phyloP scores from a whole-genome alignment of 805 yeast genomes.

The Candida tallmaniae region DNA sequence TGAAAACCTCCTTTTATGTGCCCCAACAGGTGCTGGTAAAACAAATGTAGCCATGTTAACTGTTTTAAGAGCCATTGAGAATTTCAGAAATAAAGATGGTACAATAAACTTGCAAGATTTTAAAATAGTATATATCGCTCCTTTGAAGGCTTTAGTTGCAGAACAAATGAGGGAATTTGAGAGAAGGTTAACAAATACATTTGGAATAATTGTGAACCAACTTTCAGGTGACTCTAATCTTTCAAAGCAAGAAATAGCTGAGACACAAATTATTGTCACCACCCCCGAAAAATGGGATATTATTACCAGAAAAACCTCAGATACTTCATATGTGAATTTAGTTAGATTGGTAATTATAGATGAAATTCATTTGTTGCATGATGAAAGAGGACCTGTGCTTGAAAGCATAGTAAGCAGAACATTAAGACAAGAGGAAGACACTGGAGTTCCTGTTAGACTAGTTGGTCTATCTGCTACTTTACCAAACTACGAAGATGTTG shows the following conservation, averaged over 20 bases:
- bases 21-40: slow-evolving; percentile 99
- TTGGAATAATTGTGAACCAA: slow-evolving; percentile 74
- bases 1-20: slow-evolving; percentile 77
- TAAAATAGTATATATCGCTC: slow-evolving; percentile 87
- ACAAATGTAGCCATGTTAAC: slow-evolving; percentile 94
- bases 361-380: slow-evolving; percentile 90
- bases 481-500: slow-evolving; percentile 86
- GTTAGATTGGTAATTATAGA: slow-evolving; percentile 78
- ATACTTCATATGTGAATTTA: slow-evolving; percentile 50
- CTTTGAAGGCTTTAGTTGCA: slow-evolving; percentile 90
- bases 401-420: slow-evolving; percentile 84
- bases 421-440: slow-evolving; percentile 40
- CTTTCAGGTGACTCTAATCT: slow-evolving; percentile 86
- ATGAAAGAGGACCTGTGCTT: slow-evolving; percentile 90
- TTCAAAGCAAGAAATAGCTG: slow-evolving; percentile 67
- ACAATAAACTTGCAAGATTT: slow-evolving; percentile 51
- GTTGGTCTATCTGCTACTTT: slow-evolving; percentile 91
- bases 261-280: slow-evolving; percentile 80
- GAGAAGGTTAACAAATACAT: slow-evolving; percentile 53
- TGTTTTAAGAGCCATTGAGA: slow-evolving; percentile 56
- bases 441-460: slow-evolving; percentile 54
- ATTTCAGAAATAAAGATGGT: slow-evolving; percentile 47
- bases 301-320: slow-evolving; percentile 78
- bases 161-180: slow-evolving; percentile 88
- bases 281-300: slow-evolving; percentile 99